phyloP scores from a whole-genome alignment of 352 stramenopile genomes.

The Phytophthora macrochlamydospora region DNA sequence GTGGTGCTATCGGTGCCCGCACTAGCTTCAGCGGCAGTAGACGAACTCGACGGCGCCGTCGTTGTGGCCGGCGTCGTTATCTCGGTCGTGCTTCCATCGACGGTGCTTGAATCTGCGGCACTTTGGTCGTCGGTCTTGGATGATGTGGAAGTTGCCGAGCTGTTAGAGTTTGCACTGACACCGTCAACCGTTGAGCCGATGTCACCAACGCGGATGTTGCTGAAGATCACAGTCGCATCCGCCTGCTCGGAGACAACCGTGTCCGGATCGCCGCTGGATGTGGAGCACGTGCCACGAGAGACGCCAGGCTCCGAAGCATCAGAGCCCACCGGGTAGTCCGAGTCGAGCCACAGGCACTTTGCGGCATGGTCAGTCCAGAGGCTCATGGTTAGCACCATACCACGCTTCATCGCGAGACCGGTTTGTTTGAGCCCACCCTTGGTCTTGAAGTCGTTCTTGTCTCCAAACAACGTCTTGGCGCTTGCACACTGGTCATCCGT shows the following conservation, averaged over 20 bases:
- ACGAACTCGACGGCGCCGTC: background rate
- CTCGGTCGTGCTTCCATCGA: no score
- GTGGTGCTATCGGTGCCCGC: background rate
- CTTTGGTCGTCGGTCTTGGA: slow-evolving; percentile 12
- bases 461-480: slow-evolving; percentile 7
- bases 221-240: slow-evolving; percentile 56
- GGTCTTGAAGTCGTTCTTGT: slow-evolving; percentile 54
- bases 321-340: slow-evolving; percentile 43
- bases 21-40: background rate
- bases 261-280: slow-evolving; percentile 36
- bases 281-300: slow-evolving; percentile 52
- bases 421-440: slow-evolving; percentile 42
- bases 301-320: slow-evolving; percentile 46
- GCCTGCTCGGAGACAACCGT: slow-evolving; percentile 45
- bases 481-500: background rate
- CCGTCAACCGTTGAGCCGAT: slow-evolving; percentile 50
- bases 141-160: background rate
- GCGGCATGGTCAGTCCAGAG: slow-evolving; percentile 63
- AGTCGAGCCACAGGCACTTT: slow-evolving; percentile 70
- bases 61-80: background rate
- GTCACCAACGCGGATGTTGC: slow-evolving; percentile 47
- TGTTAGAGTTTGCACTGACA: background rate
- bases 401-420: slow-evolving; percentile 46
- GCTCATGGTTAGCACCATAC: slow-evolving; percentile 71
- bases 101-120: no score